Conservation (phyloP, 139 green algal species). For the Penium margaritaceum region DNA sequence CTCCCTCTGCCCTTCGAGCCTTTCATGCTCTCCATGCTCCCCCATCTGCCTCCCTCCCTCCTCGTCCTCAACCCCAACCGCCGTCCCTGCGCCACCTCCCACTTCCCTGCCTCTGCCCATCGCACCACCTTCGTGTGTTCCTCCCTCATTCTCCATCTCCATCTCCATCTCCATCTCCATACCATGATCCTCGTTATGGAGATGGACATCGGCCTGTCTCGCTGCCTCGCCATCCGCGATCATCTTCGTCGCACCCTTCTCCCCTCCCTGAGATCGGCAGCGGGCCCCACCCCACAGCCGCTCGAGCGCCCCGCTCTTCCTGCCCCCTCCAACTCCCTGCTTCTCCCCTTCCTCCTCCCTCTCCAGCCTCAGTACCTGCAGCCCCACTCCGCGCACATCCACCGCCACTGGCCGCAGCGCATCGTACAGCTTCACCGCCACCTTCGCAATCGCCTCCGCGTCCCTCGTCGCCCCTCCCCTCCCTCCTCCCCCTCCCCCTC, state of each 20-base stretch:
- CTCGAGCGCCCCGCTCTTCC: no score
- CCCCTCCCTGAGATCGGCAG: no score
- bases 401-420: background rate
- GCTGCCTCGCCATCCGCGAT: no score
- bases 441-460: conserved; percentile 6
- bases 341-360: no score
- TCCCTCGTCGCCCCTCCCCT: conserved; percentile 22
- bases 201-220: background rate
- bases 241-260: no score
- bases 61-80: background rate
- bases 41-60: background rate
- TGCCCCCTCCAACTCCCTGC: background rate
- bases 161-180: background rate
- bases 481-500: no score
- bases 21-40: background rate
- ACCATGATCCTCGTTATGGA: background rate
- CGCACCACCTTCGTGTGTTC: background rate
- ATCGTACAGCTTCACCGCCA: conserved; percentile 9
- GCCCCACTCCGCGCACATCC: conserved; percentile 35
- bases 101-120: background rate
- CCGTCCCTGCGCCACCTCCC: background rate
- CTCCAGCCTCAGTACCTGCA: conserved; percentile 40
- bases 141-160: background rate
- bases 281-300: no score
- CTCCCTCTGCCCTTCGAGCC: background rate